Evolutionary conservation across 2,329 filamentous ascomycete genomes (phyloP).

Genomic region (Monilinia aucupariae): DNA sequence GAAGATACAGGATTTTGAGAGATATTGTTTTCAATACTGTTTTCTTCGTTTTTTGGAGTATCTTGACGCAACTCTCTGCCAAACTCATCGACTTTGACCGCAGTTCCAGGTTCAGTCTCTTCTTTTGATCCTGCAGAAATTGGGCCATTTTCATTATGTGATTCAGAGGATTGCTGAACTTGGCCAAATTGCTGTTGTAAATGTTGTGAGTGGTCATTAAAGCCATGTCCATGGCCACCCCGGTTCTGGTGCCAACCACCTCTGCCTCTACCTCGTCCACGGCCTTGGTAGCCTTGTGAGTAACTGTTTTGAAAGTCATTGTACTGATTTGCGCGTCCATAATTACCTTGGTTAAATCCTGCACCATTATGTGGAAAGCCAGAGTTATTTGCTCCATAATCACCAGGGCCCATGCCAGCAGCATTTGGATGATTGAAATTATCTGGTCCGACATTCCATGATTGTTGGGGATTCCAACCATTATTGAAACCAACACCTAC

Average conservation of each 20-base stretch:
- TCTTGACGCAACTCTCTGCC: slow-evolving; percentile 35
- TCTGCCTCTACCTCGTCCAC: slow-evolving; percentile 38
- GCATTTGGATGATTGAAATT: slow-evolving; percentile 83
- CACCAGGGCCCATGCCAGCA: slow-evolving; percentile 72
- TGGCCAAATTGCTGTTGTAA: slow-evolving; percentile 30
- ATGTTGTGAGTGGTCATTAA: slow-evolving; percentile 33
- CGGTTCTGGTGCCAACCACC: slow-evolving; percentile 30
- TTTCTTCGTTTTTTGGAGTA: slow-evolving; percentile 19
- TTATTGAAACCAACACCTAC: slow-evolving; percentile 60
- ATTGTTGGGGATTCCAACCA: slow-evolving; percentile 76
- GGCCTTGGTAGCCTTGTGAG: slow-evolving; percentile 46
- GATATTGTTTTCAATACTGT: slow-evolving; percentile 1
- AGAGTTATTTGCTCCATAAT: slow-evolving; percentile 74
- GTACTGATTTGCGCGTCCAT: slow-evolving; percentile 62
- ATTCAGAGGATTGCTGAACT: slow-evolving; percentile 28
- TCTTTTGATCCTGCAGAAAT: slow-evolving; percentile 33
- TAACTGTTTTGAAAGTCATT: slow-evolving; percentile 67
- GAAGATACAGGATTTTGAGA: slow-evolving; percentile 14
- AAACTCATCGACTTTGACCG: slow-evolving; percentile 35
- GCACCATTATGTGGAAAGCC: slow-evolving; percentile 55
- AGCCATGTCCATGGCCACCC: slow-evolving; percentile 31
- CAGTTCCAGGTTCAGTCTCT: slow-evolving; percentile 22
- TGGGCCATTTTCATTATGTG: slow-evolving; percentile 31
- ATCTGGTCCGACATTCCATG: slow-evolving; percentile 80
- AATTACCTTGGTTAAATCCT: slow-evolving; percentile 80